phyloP scores from a whole-genome alignment of 768 basidiomycete species.

The Amanita inopinata region DNA sequence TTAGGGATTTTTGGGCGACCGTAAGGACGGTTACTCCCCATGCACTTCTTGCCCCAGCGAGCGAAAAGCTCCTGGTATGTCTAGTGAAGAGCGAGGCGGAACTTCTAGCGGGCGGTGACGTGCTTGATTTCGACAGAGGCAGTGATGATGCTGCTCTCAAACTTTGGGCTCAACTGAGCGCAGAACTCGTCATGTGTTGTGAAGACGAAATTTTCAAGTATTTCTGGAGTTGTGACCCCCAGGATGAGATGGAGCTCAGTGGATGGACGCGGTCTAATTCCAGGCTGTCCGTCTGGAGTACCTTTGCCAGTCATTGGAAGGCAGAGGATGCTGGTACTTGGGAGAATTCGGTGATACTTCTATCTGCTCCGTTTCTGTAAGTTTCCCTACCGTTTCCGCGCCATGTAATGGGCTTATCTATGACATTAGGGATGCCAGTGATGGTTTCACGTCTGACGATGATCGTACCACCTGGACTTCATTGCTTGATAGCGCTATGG shows the following conservation, averaged over 20 bases:
- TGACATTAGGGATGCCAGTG: slow-evolving; percentile 24
- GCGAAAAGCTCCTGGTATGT: slow-evolving; percentile 34
- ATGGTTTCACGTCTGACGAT: slow-evolving; percentile 44
- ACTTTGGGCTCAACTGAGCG: slow-evolving; percentile 53
- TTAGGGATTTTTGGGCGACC: slow-evolving; percentile 48
- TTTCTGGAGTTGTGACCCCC: slow-evolving; percentile 40
- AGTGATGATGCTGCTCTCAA: slow-evolving; percentile 25
- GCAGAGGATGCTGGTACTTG: slow-evolving; percentile 34
- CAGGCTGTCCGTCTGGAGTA: slow-evolving; percentile 48
- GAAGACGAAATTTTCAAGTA: slow-evolving; percentile 34
- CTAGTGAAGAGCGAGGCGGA: slow-evolving; percentile 39
- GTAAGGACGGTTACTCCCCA: slow-evolving; percentile 34
- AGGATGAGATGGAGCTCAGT: slow-evolving; percentile 15
- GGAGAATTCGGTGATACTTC: slow-evolving; percentile 44
- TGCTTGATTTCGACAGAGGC: not conserved
- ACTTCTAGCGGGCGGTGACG: slow-evolving; percentile 32
- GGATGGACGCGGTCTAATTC: slow-evolving; percentile 27
- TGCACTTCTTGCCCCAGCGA: slow-evolving; percentile 31
- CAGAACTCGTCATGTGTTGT: slow-evolving; percentile 41
- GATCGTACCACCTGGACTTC: slow-evolving; percentile 54
- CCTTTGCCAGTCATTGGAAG: slow-evolving; percentile 48
- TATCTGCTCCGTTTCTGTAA: slow-evolving; percentile 57
- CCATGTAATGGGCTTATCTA: slow-evolving; percentile 6
- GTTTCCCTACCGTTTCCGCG: slow-evolving; percentile 18
- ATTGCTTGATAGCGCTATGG: slow-evolving; percentile 39